Base-by-base conservation (phyloP, 805 yeast species). In the Yarrowia sp. region DNA sequence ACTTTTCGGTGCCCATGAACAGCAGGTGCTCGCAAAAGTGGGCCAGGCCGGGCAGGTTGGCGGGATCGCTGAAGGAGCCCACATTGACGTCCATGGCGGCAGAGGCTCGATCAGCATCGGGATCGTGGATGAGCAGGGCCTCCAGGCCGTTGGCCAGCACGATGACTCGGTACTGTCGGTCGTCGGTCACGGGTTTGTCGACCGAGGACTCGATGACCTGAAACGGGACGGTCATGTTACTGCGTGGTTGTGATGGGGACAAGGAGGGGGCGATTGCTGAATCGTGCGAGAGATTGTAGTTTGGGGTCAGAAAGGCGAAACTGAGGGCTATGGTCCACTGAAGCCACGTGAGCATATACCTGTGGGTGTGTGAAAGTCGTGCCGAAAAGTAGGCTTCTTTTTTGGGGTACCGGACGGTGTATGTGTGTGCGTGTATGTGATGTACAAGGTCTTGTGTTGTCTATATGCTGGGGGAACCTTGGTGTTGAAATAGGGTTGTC, bases 11-110 rank as follows among this genome's bases (percentile, higher is more conserved):
- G 18, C 93, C 93, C 90, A 88, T 86, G 74, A 88, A 88, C 67
- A 88, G 78, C 80, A 88, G 79, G 73, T 91, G 97, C 71, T 91
- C 97, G 70, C 96, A 88, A 66, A 90, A 81, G 77, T 93, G 99
- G 0, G 98, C 98, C 41, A 93, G 72, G 0, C 99, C 99, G 0
- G 85, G 85, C 1, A 88, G 69, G 4, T 80, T 81, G 6, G 76
- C 78, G 0, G 96, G 93, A 69, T 93, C 98, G 53, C 86, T 80
- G 71, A 86, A 86, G 1, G 96, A 86, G 8, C 99, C 99, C 0
- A 90, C 79, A 3, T 87, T 86, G 1, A 92, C 90, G 42, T 90
- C 83, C 7, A 93, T 70, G 0, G 96, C 85, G 17, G 89, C 87
- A 0, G 95, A 82, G 3, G 89, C 86, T 13, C 80, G 69, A 48